Conservation (phyloP, 352 stramenopile genomes). For the Phytophthora pinifolia region DNA sequence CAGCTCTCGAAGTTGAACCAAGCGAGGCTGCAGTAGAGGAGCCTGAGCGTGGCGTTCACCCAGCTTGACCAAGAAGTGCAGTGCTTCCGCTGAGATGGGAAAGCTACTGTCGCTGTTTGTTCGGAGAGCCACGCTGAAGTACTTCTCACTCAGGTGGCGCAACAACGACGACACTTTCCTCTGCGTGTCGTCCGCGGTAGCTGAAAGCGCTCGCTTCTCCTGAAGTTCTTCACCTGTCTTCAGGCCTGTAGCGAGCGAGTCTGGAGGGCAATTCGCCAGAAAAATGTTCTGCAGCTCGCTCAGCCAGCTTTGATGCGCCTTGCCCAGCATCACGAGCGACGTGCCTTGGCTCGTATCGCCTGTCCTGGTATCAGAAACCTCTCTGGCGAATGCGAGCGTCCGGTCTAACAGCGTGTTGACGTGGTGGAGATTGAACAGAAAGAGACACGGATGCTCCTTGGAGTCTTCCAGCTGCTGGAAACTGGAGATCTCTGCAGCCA, state of each 20-base stretch:
- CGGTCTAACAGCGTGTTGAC: conserved; percentile 39
- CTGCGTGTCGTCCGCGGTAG: conserved; percentile 15
- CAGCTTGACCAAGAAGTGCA: conserved; percentile 49
- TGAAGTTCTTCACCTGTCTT: neutral
- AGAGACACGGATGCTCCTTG: conserved; percentile 12
- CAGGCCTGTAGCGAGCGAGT: neutral
- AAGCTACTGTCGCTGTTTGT: conserved; percentile 21
- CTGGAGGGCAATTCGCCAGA: conserved; percentile 28
- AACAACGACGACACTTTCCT: conserved; percentile 36
- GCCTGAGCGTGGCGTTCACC: conserved; percentile 17
- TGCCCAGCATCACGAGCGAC: conserved; percentile 51
- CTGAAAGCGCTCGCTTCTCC: neutral
- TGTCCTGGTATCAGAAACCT: conserved; percentile 1
- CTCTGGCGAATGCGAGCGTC: conserved; percentile 34
- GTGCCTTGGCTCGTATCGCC: conserved; percentile 9
- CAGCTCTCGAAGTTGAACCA: conserved; percentile 22
- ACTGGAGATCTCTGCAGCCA: conserved; percentile 37
- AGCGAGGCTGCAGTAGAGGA: conserved; percentile 26
- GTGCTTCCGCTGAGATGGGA: conserved; percentile 30
- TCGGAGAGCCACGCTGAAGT: conserved; percentile 60
- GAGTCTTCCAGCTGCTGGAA: conserved; percentile 33
- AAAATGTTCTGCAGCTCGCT: conserved; percentile 53
- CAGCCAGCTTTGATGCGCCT: conserved; percentile 63
- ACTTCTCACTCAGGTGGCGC: conserved; percentile 54
- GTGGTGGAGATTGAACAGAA: conserved; percentile 60